These are phyloP conservation scores for Rhodotorula sp. DNA, from an alignment of 1,284 basidiomycete species.

Conservation along the genomic window DNA sequence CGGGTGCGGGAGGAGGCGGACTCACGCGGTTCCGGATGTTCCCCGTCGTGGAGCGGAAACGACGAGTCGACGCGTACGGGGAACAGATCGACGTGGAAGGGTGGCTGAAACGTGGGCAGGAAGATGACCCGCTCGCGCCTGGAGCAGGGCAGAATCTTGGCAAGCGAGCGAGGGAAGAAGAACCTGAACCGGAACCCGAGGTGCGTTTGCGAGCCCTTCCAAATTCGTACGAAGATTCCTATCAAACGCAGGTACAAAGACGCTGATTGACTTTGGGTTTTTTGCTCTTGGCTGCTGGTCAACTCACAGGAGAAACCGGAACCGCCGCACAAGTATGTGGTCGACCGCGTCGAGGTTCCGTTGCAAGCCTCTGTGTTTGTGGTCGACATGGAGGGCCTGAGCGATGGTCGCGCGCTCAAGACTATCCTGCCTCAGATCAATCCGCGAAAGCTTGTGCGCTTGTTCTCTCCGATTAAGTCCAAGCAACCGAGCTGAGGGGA, in stretches of 20 bases:
- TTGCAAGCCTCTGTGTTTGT: slow-evolving; percentile 82
- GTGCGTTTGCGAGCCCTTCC: slow-evolving; percentile 15
- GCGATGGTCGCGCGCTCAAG: slow-evolving; percentile 94
- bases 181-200: slow-evolving; percentile 55
- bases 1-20: slow-evolving; percentile 57
- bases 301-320: slow-evolving; percentile 60
- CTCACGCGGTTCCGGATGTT: slow-evolving; percentile 92
- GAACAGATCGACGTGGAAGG: slow-evolving; percentile 91
- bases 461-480: too few relatives aligned
- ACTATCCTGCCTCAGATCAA: slow-evolving; percentile 95
- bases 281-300: too few relatives aligned
- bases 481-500: not conserved
- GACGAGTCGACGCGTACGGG: slow-evolving; percentile 90
- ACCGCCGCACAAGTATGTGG: slow-evolving; percentile 87
- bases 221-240: too few relatives aligned
- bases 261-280: too few relatives aligned
- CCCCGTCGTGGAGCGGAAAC: slow-evolving; percentile 89
- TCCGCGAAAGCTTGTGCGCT: slow-evolving; percentile 81
- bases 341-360: slow-evolving; percentile 69
- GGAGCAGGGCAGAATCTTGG: slow-evolving; percentile 22
- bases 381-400: slow-evolving; percentile 92
- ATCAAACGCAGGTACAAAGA: too few relatives aligned
- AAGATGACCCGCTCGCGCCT: slow-evolving; percentile 52
- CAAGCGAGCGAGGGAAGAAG: slow-evolving; percentile 60
- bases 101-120: slow-evolving; percentile 82